Base-by-base conservation (phyloP, 345 rosid species). In the Ceriops decandra region DNA sequence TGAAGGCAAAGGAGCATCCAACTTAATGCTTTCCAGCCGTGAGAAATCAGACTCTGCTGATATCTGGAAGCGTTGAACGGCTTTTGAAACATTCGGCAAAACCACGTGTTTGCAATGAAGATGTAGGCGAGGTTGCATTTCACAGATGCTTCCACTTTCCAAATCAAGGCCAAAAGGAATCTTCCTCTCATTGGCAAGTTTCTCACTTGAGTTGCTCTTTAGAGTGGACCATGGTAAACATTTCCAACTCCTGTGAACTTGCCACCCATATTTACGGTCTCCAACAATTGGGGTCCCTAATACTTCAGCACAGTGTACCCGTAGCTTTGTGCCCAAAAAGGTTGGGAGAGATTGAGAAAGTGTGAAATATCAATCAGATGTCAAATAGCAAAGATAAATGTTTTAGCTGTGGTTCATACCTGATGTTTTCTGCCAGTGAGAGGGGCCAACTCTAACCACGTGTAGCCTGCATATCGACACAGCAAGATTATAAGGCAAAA, bases 351-450 rank as follows among this genome's bases (percentile, higher is more conserved):
- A 67, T 65, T 57, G 24, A 16, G 16, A 13, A 11, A 62, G 70
- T 38, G 73, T 0, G 56, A 57, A 57, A 42, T 22, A 63, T 46
- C 57, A 65, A 54, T 30, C 22, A 51, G 35, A 30, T 47, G 30
- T 6, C 2, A 51, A 60, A 47, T 33, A 42, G 46, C 8, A 66
- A 47, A 21, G 28, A 5, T 57, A 30, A 1, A 80, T 20, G 26
- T 22, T 63, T 38, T 60, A 26, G 60, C 32, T 70, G 31, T 19
- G 54, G 24, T 62, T 56, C 69, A 58, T 78, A 88, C 98, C 96
- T 89, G 97, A 82, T 95, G 99, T 75, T 95, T 95, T 82, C 99
- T 84, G 28, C 96, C 97, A 58, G 99, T 91, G 76, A 89, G 85
- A 24, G 99, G 99, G 0, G 87, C 80, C 69, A 89, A 79, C 80